A percentile compares a stretch with the other conserved stretches of the same genome.
Evolutionary conservation across 169 alveolate species (phyloP).

Genomic region (Plasmodium coatneyi): DNA sequence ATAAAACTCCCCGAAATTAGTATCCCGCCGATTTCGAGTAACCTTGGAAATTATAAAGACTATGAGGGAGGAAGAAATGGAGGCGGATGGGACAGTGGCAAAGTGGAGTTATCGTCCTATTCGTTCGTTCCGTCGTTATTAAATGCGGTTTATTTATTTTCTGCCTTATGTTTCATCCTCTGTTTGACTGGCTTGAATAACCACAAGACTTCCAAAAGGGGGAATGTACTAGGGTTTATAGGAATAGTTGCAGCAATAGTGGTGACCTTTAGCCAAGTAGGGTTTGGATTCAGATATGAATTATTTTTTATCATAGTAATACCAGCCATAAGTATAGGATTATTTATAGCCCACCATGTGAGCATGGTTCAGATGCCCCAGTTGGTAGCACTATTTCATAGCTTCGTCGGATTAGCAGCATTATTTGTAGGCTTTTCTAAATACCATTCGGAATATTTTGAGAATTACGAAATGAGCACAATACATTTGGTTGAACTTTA

Average conservation of each 20-base stretch:
- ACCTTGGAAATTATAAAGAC: not conserved
- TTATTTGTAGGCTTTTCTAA: conserved; percentile 89
- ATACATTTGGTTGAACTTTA: conserved; percentile 83
- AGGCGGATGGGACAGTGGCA: conserved; percentile 15
- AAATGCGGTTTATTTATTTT: conserved; percentile 72
- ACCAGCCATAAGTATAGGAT: conserved; percentile 77
- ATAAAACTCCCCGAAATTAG: conserved; percentile 50
- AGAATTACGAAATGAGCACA: conserved; percentile 40
- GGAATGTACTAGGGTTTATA: conserved; percentile 88
- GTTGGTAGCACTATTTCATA: conserved; percentile 95
- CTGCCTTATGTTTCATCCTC: conserved; percentile 80
- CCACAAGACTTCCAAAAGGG: conserved; percentile 90
- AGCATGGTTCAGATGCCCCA: conserved; percentile 92
- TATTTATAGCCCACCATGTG: conserved; percentile 82
- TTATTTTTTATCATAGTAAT: conserved; percentile 75
- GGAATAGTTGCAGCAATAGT: conserved; percentile 88
- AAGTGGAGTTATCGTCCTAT: conserved; percentile 23
- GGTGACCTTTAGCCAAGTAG: conserved; percentile 82
- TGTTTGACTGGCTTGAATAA: conserved; percentile 86
- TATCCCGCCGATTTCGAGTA: conserved; percentile 15
- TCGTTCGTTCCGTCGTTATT: conserved; percentile 67
- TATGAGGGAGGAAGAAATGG: not conserved
- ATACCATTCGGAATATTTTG: conserved; percentile 76
- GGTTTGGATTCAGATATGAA: conserved; percentile 74
- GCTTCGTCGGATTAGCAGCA: conserved; percentile 97